Evolutionary conservation across 306 rosid genomes (phyloP).

Genomic region (cucumber (Cucumis sativus)): DNA sequence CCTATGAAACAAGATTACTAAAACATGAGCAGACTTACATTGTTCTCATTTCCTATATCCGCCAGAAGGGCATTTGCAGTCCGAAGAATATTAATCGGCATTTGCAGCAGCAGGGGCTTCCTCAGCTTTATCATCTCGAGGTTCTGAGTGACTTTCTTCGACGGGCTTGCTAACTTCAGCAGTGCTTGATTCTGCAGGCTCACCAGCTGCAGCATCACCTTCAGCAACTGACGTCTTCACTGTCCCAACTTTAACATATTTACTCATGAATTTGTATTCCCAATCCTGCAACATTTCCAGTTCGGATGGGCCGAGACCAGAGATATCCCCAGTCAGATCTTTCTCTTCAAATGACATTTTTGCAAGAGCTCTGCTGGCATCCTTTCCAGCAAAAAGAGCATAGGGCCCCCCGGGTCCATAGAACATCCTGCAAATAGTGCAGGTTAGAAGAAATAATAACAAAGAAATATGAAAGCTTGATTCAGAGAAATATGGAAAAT

Average conservation of each 20-base stretch:
- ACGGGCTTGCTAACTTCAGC: constrained; percentile 24
- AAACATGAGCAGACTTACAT: neutral
- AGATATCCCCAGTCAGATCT: constrained; percentile 76
- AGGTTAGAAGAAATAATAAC: neutral
- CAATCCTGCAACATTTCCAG: constrained; percentile 81
- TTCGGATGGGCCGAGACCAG: constrained; percentile 79
- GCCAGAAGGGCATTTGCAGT: neutral
- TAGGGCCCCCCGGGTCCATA: constrained; percentile 98
- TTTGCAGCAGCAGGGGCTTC: constrained; percentile 23
- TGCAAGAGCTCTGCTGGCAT: constrained; percentile 95
- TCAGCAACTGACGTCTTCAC: constrained; percentile 29
- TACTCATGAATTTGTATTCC: constrained; percentile 85
- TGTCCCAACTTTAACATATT: constrained; percentile 85
- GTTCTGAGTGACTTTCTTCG: constrained; percentile 43
- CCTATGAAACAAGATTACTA: neutral
- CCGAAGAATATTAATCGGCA: neutral
- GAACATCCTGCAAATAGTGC: constrained; percentile 49
- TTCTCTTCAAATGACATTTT: constrained; percentile 92
- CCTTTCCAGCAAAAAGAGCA: constrained; percentile 92
- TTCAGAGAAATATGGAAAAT: neutral
- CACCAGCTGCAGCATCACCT: constrained; percentile 29
- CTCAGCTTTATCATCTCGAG: constrained; percentile 31
- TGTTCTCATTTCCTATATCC: neutral
- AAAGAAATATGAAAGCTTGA: constrained; percentile 5
- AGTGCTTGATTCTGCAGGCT: constrained; percentile 26